These are phyloP conservation scores for Xylaria scruposa DNA, from an alignment of 495 filamentous ascomycete genomes.

Conservation along the genomic window DNA sequence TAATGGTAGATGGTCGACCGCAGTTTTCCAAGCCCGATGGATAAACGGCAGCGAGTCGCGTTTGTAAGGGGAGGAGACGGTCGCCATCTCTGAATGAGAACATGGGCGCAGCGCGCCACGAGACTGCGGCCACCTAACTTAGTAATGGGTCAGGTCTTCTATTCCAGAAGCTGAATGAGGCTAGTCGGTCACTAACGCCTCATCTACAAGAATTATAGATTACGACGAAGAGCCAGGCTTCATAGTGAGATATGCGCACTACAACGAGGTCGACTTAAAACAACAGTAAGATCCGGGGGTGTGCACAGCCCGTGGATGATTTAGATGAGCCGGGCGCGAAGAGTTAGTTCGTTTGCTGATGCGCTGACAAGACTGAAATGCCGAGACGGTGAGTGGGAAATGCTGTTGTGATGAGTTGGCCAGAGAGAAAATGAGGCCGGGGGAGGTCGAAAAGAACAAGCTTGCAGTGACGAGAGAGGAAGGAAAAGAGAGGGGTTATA, in stretches of 20 bases:
- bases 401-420: constrained; percentile 11
- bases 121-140: constrained; percentile 31
- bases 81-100: constrained; percentile 44
- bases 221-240: constrained; percentile 26
- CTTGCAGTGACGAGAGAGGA: neutral
- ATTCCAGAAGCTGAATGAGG: constrained; percentile 20
- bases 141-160: constrained; percentile 14
- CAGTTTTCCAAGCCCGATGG: constrained; percentile 43
- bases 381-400: constrained; percentile 14
- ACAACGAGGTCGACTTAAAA: constrained; percentile 12
- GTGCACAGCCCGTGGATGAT: neutral
- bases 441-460: neutral
- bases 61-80: constrained; percentile 42
- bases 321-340: neutral
- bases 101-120: constrained; percentile 43
- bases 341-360: neutral
- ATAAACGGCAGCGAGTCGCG: constrained; percentile 41
- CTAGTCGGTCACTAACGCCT: constrained; percentile 24
- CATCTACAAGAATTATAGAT: constrained; percentile 34
- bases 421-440: neutral
- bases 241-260: constrained; percentile 24
- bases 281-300: constrained; percentile 9
- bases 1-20: constrained; percentile 40
- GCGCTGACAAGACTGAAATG: constrained; percentile 9
- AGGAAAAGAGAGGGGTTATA: constrained; percentile 6